Base-by-base conservation (phyloP, 495 filamentous ascomycete genomes). In the Aspergillus coremiiformis region DNA sequence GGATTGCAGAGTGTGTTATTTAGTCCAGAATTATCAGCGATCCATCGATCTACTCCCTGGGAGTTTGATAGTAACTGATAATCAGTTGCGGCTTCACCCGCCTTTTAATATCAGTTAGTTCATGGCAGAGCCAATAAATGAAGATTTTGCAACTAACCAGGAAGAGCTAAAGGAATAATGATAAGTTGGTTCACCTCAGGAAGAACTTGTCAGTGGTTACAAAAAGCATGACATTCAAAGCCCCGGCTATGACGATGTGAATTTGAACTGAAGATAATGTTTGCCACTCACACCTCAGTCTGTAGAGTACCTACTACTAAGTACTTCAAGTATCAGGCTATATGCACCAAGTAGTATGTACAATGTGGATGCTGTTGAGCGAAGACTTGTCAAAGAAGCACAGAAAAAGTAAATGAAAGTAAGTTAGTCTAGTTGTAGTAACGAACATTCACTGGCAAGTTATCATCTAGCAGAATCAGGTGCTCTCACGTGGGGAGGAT, bases 1-100 rank as follows among this genome's bases (percentile, higher is more conserved):
- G 17, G 51, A 46, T 6, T 30, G 19, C 5, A 20, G 44, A 30
- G 24, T 30, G 8, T 9, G 12, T 30, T 46, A 46, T 29, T 24
- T 10, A 26, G 17, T 7, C 14, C 15, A 19, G 4, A 19, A 30
- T 30, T 5, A 29, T 30, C n/a, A 22, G n/a, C n/a, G n/a, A n/a
- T n/a, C 14, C 4, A 30, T 4, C 29, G n/a, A 46, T 46, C 44
- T 26, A 30, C 33, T 37, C 12, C 2, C 12, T 37, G 17, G 14
- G 20, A 14, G 14, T 15, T 22, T 44, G 35, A 22, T 12, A 39
- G 49, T 56, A 44, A 52, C 39, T 32, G 55, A 54, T 53, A 47
- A 56, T 55, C 47, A 27, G n/a, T 23, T 49, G 53, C 53, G 53
- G 53, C 29, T 39, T 55, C 41, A 39, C 39, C 53, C 53, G 53